Evolutionary conservation across 306 rosid genomes (phyloP), one percentile per base, ranked within the genome.

Genomic region (Geum urbanum): DNA sequence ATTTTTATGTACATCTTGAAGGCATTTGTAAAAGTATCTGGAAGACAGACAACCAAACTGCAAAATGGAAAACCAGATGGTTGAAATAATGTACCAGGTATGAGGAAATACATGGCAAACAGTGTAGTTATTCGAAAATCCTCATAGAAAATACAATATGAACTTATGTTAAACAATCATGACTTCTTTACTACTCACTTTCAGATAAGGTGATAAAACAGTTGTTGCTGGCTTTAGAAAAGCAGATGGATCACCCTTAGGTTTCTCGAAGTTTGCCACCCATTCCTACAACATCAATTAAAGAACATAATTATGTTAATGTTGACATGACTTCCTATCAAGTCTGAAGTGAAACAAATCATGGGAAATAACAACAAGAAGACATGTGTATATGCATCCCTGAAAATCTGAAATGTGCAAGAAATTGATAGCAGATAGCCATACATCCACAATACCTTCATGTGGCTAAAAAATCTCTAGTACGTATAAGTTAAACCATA

Each of bases 11-110:
- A 84, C 72, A 67, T 86, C 90, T 74, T 86, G 91, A 79, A 92
- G 79, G 65, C 89, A 71, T 72, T 72, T 85, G 81, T 92, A 92
- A 80, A 92, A 92, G 85, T 90, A 88, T 78, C 96, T 85, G 55
- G 96, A 86, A 74, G 98, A 92, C 50, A 92, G 89, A 80, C 95
- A 92, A 68, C 98, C 98, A 77, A 92, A 92, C 97, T 92, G 87
- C 86, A 79, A 74, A 73, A 77, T 75, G 50, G 37, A 40, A 64
- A 39, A 69, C 18, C 35, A 44, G 69, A 44, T 56, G 49, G 45
- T 20, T 9, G 22, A 37, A 47, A 59, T 15, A 48, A 48, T 5
- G 10, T 8, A 32, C 9, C 59, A 67, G 0, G 45, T 46, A 49
- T 13, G 0, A 24, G 8, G 35, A 35, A 32, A 67, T 49, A n/a